These are phyloP conservation scores for Rhamnella rubrinervis DNA, from an alignment of 331 rosid species.

Conservation along the genomic window DNA sequence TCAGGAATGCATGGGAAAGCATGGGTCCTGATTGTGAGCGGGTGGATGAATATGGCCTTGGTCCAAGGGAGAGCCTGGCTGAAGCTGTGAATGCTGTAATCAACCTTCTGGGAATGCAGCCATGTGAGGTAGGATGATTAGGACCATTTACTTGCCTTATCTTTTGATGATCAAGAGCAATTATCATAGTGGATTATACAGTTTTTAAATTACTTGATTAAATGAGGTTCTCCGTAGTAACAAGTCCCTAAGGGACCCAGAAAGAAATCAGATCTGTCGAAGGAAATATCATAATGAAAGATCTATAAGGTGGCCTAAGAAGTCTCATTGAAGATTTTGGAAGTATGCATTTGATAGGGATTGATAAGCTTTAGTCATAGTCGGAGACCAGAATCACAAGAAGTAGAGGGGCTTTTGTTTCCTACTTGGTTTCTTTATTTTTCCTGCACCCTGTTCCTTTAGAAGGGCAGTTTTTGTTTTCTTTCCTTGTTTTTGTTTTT, in stretches of 20 bases:
- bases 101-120: conserved; percentile 93
- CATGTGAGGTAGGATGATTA: conserved; percentile 78
- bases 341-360: too few relatives aligned
- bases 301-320: too few relatives aligned
- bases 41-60: conserved; percentile 95
- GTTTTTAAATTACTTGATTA: neutral
- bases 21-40: conserved; percentile 71
- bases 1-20: conserved; percentile 95
- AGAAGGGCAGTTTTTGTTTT: neutral
- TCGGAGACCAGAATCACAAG: too few relatives aligned
- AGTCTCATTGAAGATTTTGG: too few relatives aligned
- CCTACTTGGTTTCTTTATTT: too few relatives aligned
- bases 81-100: conserved; percentile 88
- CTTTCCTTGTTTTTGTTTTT: neutral
- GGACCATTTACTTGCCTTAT: conserved; percentile 8
- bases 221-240: too few relatives aligned
- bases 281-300: too few relatives aligned
- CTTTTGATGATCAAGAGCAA: conserved; percentile 8
- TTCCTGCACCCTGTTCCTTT: neutral
- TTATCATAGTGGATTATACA: neutral
- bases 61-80: conserved; percentile 87
- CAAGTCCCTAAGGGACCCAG: too few relatives aligned
- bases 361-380: too few relatives aligned
- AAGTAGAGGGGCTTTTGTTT: neutral
- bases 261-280: too few relatives aligned